phyloP scores from a whole-genome alignment of 2,329 filamentous ascomycete genomes.

The Ceratocystis variospora region DNA sequence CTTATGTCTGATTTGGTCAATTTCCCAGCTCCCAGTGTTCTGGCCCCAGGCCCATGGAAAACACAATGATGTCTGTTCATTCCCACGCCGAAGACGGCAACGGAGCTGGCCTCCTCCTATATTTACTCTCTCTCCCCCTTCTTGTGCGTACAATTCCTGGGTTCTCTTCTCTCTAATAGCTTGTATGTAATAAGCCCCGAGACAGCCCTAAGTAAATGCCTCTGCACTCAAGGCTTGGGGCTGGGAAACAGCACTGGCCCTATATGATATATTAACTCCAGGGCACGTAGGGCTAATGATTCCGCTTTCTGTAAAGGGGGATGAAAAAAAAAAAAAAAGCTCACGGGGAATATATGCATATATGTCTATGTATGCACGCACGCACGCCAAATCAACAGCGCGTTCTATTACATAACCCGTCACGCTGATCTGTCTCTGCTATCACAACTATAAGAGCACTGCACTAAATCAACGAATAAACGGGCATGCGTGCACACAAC shows the following conservation, averaged over 20 bases:
- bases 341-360: too few relatives aligned
- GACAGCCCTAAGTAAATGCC: neutral
- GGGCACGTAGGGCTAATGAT: neutral
- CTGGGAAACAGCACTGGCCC: neutral
- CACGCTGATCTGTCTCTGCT: neutral
- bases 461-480: neutral
- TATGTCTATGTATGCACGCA: too few relatives aligned
- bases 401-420: too few relatives aligned
- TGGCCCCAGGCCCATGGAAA: neutral
- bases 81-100: neutral
- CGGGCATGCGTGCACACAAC: neutral
- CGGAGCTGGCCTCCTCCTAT: neutral
- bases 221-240: neutral
- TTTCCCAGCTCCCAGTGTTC: neutral
- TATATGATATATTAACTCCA: neutral
- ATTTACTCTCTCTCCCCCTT: neutral
- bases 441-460: neutral
- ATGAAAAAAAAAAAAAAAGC: neutral
- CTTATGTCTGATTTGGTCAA: neutral
- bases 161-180: neutral
- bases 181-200: neutral
- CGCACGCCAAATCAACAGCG: too few relatives aligned
- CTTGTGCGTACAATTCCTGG: neutral
- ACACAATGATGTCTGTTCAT: neutral
- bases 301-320: neutral